Conservation (phyloP, 1,139 yeast genomes). For the Debaryomyces fabryi region DNA sequence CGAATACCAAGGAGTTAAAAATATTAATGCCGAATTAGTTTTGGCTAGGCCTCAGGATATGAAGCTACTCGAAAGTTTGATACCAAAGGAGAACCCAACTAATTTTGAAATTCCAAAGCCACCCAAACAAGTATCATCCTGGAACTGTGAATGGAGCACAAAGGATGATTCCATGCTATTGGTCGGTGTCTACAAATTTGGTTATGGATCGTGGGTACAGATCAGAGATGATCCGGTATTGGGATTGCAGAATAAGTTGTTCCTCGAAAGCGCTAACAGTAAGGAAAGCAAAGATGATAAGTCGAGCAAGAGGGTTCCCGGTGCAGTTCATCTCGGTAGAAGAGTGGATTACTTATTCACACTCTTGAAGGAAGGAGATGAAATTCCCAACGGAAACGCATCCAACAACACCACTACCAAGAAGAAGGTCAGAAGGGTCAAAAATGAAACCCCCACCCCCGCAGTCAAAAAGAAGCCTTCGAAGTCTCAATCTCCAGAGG, state of each 20-base stretch:
- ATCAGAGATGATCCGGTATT: slow-evolving; percentile 94
- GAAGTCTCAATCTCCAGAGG: slow-evolving; percentile 25
- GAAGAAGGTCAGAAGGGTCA: slow-evolving; percentile 22
- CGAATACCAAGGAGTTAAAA: slow-evolving; percentile 86
- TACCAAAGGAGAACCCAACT: slow-evolving; percentile 61
- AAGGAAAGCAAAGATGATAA: slow-evolving; percentile 42
- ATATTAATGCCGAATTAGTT: slow-evolving; percentile 87
- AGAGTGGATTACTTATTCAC: slow-evolving; percentile 84
- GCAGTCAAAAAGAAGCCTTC: slow-evolving; percentile 14
- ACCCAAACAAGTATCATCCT: slow-evolving; percentile 84
- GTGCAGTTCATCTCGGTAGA: slow-evolving; percentile 91
- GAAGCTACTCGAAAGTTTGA: slow-evolving; percentile 59
- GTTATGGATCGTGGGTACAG: slow-evolving; percentile 94
- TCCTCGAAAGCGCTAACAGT: slow-evolving; percentile 50
- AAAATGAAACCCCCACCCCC: slow-evolving; percentile 22
- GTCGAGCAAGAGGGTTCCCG: slow-evolving; percentile 73
- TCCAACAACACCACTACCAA: slow-evolving; percentile 15
- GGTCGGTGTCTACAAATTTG: slow-evolving; percentile 88
- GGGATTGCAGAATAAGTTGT: slow-evolving; percentile 82
- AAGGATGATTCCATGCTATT: slow-evolving; percentile 85
- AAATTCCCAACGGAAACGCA: slow-evolving; percentile 19
- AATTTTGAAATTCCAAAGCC: slow-evolving; percentile 57
- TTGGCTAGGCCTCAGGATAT: slow-evolving; percentile 82
- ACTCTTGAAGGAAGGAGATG: slow-evolving; percentile 61
- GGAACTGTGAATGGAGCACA: slow-evolving; percentile 87